Evolutionary conservation across 345 rosid species (phyloP).

Genomic region (Lumnitzera littorea): DNA sequence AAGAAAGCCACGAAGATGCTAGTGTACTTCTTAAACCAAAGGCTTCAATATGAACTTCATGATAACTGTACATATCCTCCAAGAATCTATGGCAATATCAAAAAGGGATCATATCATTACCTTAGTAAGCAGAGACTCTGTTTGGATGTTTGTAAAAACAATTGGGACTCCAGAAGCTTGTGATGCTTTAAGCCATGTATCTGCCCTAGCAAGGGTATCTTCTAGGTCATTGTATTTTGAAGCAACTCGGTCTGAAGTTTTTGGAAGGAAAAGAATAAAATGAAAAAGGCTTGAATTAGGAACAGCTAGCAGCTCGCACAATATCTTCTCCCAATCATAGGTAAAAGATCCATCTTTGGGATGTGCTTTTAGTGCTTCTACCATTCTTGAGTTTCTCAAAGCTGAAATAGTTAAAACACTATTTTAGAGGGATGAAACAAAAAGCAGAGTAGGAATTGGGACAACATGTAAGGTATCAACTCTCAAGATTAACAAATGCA

Average conservation of each 20-base stretch:
- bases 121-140: constrained; percentile 85
- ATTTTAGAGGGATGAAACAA: not conserved
- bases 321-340: constrained; percentile 68
- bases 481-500: no score
- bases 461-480: no score
- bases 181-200: constrained; percentile 73
- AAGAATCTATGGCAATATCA: not conserved
- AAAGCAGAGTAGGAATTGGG: not conserved
- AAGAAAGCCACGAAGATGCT: no score
- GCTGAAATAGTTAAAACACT: constrained; percentile 23
- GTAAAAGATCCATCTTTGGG: constrained; percentile 84
- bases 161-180: constrained; percentile 75
- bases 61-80: no score
- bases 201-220: constrained; percentile 83
- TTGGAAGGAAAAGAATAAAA: constrained; percentile 75
- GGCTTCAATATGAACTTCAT: no score
- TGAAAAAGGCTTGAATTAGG: constrained; percentile 75
- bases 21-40: no score
- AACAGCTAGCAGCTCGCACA: constrained; percentile 57
- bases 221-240: constrained; percentile 73
- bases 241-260: constrained; percentile 60
- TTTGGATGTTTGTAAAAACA: constrained; percentile 82
- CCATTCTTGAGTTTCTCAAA: constrained; percentile 69
- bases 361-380: constrained; percentile 54
- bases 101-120: constrained; percentile 16